phyloP scores from a whole-genome alignment of 192 early-diverging fungal genomes.

The Coemansia sp. region DNA sequence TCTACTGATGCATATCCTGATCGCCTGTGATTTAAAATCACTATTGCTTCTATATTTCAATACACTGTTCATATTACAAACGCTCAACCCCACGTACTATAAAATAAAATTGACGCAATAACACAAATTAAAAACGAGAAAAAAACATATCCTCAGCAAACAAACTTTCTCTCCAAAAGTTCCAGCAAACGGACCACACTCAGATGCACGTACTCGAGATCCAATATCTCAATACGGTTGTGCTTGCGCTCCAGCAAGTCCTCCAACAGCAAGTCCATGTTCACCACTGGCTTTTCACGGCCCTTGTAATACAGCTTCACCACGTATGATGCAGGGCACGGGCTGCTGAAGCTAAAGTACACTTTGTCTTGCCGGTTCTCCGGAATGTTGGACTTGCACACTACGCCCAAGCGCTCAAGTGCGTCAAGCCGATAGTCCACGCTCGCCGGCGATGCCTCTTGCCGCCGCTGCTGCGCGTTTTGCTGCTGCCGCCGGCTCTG shows the following conservation, averaged over 20 bases:
- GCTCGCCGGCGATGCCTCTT: not conserved
- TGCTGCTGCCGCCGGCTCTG: constrained; percentile 35
- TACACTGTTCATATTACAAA: too few species aligned
- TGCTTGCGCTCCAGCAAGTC: constrained; percentile 88
- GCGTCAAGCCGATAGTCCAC: constrained; percentile 76
- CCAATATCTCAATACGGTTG: constrained; percentile 79
- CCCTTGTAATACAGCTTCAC: constrained; percentile 90
- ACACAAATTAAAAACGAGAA: too few species aligned
- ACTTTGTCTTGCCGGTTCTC: constrained; percentile 85
- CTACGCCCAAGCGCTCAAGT: constrained; percentile 91
- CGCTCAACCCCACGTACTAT: too few species aligned
- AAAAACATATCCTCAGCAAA: too few species aligned
- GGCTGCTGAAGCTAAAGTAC: constrained; percentile 86
- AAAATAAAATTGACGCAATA: too few species aligned
- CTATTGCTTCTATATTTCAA: too few species aligned
- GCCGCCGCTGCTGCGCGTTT: constrained; percentile 13
- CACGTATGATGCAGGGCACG: constrained; percentile 85
- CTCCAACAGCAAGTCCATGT: constrained; percentile 93
- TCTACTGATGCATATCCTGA: too few species aligned
- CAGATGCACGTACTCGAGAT: constrained; percentile 91
- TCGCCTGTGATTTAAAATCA: too few species aligned
- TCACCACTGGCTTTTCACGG: constrained; percentile 87
- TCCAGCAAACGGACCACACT: constrained; percentile 78
- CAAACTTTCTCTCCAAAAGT: constrained; percentile 81
- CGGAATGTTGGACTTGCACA: constrained; percentile 87